Conservation (phyloP, 148 eudicot species). For the Drosera capensis region DNA sequence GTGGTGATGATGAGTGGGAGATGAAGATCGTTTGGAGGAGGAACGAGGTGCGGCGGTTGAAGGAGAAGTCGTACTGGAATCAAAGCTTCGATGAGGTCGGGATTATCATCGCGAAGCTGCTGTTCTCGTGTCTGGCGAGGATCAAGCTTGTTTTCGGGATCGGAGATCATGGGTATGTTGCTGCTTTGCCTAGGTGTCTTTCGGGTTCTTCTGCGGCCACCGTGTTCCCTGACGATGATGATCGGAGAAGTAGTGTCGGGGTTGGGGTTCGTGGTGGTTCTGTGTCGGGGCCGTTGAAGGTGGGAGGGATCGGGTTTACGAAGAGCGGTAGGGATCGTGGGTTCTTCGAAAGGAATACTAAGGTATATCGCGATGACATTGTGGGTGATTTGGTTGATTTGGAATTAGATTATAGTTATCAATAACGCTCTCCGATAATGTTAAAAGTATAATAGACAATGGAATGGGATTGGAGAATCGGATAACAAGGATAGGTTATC, state of each 20-base stretch:
- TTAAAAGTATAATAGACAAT: too few species aligned
- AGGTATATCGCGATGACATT: slow-evolving; percentile 3
- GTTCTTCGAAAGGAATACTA: slow-evolving; percentile 46
- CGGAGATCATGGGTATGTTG: slow-evolving; percentile 14
- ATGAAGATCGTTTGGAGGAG: slow-evolving; percentile 55
- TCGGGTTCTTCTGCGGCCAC: slow-evolving; percentile 49
- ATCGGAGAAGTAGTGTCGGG: slow-evolving; percentile 5
- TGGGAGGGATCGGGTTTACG: not conserved
- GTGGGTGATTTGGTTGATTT: not conserved
- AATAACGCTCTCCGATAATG: not conserved
- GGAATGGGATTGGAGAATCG: too few species aligned
- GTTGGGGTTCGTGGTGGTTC: too few species aligned
- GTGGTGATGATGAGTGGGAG: slow-evolving; percentile 7
- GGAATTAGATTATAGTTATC: not conserved
- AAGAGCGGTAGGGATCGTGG: not conserved
- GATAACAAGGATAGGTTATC: not conserved
- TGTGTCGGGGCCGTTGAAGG: slow-evolving; percentile 28
- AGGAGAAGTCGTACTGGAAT: slow-evolving; percentile 59
- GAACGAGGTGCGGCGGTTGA: slow-evolving; percentile 47
- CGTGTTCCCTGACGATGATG: slow-evolving; percentile 41
- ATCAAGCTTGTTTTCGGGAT: slow-evolving; percentile 74
- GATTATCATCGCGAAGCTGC: slow-evolving; percentile 33
- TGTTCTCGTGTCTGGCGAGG: slow-evolving; percentile 51
- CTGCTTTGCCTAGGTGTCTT: slow-evolving; percentile 46
- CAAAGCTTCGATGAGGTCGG: slow-evolving; percentile 42